These are phyloP conservation scores for Dendrobium officinale DNA, from an alignment of 106 monocot species.

Conservation along the genomic window DNA sequence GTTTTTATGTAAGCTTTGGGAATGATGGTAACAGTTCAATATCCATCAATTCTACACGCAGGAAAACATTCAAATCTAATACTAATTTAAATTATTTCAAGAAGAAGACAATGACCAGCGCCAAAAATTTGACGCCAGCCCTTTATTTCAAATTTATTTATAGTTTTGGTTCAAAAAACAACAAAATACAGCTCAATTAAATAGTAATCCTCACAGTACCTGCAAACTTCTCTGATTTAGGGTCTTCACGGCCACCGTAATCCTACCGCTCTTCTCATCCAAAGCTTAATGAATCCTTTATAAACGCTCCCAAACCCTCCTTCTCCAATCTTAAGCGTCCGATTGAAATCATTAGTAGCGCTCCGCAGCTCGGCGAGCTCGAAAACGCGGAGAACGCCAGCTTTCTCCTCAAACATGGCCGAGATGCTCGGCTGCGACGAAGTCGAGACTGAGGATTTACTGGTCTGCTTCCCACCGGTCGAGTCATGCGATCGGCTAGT, in stretches of 20 bases:
- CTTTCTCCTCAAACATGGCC: constrained; percentile 41
- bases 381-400: constrained; percentile 27
- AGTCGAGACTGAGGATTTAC: constrained; percentile 36
- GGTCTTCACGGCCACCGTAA: constrained; percentile 41
- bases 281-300: constrained; percentile 28
- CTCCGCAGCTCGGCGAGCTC: constrained; percentile 28
- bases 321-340: constrained; percentile 42
- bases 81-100: not conserved
- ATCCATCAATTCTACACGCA: not conserved
- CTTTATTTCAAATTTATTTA: not conserved
- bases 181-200: not conserved
- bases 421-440: constrained; percentile 44
- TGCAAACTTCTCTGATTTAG: constrained; percentile 39
- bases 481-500: constrained; percentile 20
- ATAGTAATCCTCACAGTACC: constrained; percentile 22
- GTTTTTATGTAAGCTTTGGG: not conserved
- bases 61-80: not conserved
- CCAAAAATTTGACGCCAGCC: not conserved
- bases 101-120: not conserved
- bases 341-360: constrained; percentile 48
- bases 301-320: constrained; percentile 63
- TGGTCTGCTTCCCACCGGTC: constrained; percentile 15
- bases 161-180: no score
- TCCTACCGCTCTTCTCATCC: constrained; percentile 22
- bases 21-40: not conserved